Base-by-base conservation (phyloP, 2,329 filamentous ascomycete genomes). In the Pestalotiopsis sp. region DNA sequence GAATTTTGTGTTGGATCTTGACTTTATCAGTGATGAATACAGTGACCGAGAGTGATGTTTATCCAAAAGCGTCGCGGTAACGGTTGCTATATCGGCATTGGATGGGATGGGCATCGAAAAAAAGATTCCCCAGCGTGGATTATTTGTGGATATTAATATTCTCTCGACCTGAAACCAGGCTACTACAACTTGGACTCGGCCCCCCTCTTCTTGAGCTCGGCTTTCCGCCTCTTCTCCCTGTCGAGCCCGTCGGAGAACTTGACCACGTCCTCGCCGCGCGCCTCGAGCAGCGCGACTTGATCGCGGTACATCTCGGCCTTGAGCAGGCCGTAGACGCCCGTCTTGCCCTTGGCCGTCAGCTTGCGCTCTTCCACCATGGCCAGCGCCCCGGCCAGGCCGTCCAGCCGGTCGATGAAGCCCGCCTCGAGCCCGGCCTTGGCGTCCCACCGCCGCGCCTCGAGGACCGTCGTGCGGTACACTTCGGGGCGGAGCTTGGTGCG, bases 261-360 rank as follows among this genome's bases (percentile, higher is more conserved):
- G 5, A 65, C 57, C 6, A 67, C 69, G 0, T 70, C 71, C 20
- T 69, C 63, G n/a, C 68, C 72, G 20, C 67, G 70, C 11, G 81
- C 82, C 68, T 86, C 86, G 72, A 94, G 77, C 73, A 89, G 82
- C 17, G 79, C 85, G 41, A 94, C 77, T 6, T 88, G 86, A 76
- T 92, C 89, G 25, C 88, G 84, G 79, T 91, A 94, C 89, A 95
- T 91, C 81, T 95, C 93, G 70, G 85, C 82, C 84, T 94, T 95
- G 77, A 96, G 81, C 67, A 85, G 76, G 3, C 91, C 90, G 77
- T 94, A 95, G 31, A 92, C 88, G 12, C 89, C 89, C 41, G 86
- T 88, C 72, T 87, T 85, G 0, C 86, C 86, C 83, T 92, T 93
- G 36, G 84, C 82, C 5, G 86, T 80, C 69, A 96, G 79, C 64